Base-by-base conservation (phyloP, 331 rosid species). In the Malus hybrid region DNA sequence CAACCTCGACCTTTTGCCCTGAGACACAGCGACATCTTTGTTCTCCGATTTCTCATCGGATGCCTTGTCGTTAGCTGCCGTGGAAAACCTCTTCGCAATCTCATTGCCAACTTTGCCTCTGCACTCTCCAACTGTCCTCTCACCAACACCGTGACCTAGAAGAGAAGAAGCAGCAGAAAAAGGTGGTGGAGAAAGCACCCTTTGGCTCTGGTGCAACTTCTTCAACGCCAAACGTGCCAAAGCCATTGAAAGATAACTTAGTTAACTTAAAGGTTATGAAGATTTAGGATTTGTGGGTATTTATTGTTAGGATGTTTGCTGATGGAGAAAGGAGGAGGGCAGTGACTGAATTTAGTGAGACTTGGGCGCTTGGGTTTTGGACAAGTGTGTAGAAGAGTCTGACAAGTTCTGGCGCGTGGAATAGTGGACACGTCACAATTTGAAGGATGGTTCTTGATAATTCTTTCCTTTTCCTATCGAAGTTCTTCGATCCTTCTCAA, bases 221-320 rank as follows among this genome's bases (percentile, higher is more conserved):
- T 61, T 91, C 83, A 83, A 59, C 65, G 89, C 88, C 72, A 88
- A 88, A 72, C 96, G 91, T 55, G 93, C 85, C 80, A 88, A 55
- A 72, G 98, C 88, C 98, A 91, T 93, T 63, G 60, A 18, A 32
- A 71, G 73, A 71, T 67, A 22, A 24, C 24, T 57, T 7, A 22
- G 8, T 20, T n/a, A 19, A 19, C 59, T n/a, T 2, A 24, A 55
- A 7, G 7, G 10, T 4, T 7, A 14, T 64, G 4, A 60, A 59
- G 64, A 59, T 9, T 7, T 55, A 3, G 60, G 60, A 4, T 55
- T 20, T 20, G 16, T 10, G 64, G 22, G 56, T 3, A 10, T 29
- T 4, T 77, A 20, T 64, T 50, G 28, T 13, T 39, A n/a, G 61
- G 34, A 2, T 61, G 70, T 2, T 42, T 39, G 73, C 4, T 27